These are phyloP conservation scores for Hyphodiscus hymeniophilus DNA, from an alignment of 495 filamentous ascomycete species.

Conservation along the genomic window DNA sequence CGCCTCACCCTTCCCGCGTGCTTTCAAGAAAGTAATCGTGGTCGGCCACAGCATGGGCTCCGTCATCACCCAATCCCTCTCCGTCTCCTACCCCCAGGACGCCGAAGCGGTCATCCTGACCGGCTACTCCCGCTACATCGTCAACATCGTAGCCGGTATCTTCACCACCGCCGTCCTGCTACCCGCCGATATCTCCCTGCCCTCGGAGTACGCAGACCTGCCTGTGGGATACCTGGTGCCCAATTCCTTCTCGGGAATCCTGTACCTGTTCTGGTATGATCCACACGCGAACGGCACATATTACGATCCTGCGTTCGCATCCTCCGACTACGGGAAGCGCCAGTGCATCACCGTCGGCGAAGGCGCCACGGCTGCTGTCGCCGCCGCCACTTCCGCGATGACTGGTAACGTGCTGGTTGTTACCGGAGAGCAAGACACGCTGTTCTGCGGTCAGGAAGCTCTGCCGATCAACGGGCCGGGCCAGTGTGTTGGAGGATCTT, in stretches of 20 bases:
- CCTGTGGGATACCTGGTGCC: slow-evolving; percentile 6
- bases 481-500: background rate
- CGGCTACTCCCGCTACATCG: slow-evolving; percentile 4
- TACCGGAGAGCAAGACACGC: slow-evolving; percentile 7
- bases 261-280: slow-evolving; percentile 8
- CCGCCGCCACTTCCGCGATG: background rate
- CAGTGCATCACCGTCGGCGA: slow-evolving; percentile 10
- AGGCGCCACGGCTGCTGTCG: background rate
- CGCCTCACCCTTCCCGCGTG: slow-evolving; percentile 5
- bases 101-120: slow-evolving; percentile 19
- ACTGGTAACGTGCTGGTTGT: slow-evolving; percentile 1
- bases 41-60: slow-evolving; percentile 23
- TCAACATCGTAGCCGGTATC: background rate
- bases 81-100: slow-evolving; percentile 17
- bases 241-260: background rate
- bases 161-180: background rate
- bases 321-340: background rate
- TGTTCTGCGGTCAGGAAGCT: slow-evolving; percentile 10
- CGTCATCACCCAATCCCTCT: slow-evolving; percentile 14
- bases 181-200: background rate
- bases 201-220: background rate
- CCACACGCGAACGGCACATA: background rate
- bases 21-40: slow-evolving; percentile 15
- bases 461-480: background rate
- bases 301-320: slow-evolving; percentile 7